phyloP scores from a whole-genome alignment of 2,329 filamentous ascomycete genomes.

The Beauveria medogensis region DNA sequence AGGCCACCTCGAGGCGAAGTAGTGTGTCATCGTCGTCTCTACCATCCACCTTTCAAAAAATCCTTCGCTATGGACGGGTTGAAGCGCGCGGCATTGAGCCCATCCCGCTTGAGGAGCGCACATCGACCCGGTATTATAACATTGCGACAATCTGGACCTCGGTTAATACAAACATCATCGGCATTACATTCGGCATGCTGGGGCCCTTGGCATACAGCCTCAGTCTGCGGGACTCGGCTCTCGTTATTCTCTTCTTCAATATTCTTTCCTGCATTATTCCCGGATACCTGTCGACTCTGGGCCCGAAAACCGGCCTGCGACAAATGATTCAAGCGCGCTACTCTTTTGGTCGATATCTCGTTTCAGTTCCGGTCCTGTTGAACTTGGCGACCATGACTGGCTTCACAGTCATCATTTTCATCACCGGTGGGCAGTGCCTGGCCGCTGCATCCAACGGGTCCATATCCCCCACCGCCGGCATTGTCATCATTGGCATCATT shows the following conservation, averaged over 20 bases:
- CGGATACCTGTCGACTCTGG: slow-evolving; percentile 49
- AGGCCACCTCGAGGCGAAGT: background rate
- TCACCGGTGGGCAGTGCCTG: slow-evolving; percentile 53
- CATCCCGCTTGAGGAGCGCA: slow-evolving; percentile 33
- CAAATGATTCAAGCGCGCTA: slow-evolving; percentile 59
- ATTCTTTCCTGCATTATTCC: slow-evolving; percentile 45
- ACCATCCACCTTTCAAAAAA: slow-evolving; percentile 13
- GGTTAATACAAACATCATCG: slow-evolving; percentile 40
- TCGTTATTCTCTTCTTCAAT: slow-evolving; percentile 57
- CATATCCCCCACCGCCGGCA: slow-evolving; percentile 47
- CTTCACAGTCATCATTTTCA: slow-evolving; percentile 54
- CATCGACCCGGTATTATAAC: slow-evolving; percentile 32
- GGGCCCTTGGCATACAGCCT: slow-evolving; percentile 48
- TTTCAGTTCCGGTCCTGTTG: slow-evolving; percentile 51
- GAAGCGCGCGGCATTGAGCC: slow-evolving; percentile 38
- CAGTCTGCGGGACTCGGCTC: slow-evolving; percentile 44
- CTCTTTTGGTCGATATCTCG: slow-evolving; percentile 51
- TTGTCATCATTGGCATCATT: slow-evolving; percentile 51
- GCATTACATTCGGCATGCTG: slow-evolving; percentile 55
- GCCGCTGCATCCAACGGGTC: slow-evolving; percentile 41
- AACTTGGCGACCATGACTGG: slow-evolving; percentile 56
- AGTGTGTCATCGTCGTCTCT: background rate
- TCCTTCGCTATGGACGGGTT: slow-evolving; percentile 30
- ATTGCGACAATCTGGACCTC: slow-evolving; percentile 42
- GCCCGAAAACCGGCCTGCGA: slow-evolving; percentile 55